These are phyloP conservation scores for Aspergillus sp. DNA, from an alignment of 2,329 filamentous ascomycete species.

Conservation along the genomic window DNA sequence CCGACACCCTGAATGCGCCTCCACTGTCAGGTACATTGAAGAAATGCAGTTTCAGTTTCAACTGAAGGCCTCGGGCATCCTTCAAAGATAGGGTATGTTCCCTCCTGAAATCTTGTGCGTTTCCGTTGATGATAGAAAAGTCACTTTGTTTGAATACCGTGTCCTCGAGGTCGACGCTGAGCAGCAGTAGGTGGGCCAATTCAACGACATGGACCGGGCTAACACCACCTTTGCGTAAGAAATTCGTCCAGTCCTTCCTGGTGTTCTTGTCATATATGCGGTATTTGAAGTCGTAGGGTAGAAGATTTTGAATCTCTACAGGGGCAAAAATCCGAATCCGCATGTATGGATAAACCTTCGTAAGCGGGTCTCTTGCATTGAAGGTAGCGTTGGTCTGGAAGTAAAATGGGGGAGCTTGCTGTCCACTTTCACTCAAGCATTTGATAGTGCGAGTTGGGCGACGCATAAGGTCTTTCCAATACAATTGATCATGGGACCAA, in stretches of 20 bases:
- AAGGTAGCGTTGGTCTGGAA: slow-evolving; percentile 91
- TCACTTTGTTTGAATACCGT: slow-evolving; percentile 93
- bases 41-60: slow-evolving; percentile 87
- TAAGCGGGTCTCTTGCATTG: slow-evolving; percentile 79
- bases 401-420: slow-evolving; percentile 79
- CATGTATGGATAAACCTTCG: slow-evolving; percentile 91
- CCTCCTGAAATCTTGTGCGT: slow-evolving; percentile 79
- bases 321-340: slow-evolving; percentile 86
- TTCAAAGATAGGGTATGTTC: slow-evolving; percentile 79
- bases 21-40: slow-evolving; percentile 86
- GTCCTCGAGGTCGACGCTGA: slow-evolving; percentile 96
- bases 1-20: slow-evolving; percentile 91
- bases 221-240: slow-evolving; percentile 90
- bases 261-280: slow-evolving; percentile 98
- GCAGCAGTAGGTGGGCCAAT: slow-evolving; percentile 83
- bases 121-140: slow-evolving; percentile 95
- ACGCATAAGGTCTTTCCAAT: slow-evolving; percentile 89
- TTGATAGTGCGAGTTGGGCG: slow-evolving; percentile 82
- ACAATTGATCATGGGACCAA: slow-evolving; percentile 86
- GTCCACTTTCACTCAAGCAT: slow-evolving; percentile 81
- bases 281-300: slow-evolving; percentile 99
- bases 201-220: slow-evolving; percentile 98
- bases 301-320: slow-evolving; percentile 86
- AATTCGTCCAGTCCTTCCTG: slow-evolving; percentile 98
- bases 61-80: slow-evolving; percentile 74